A percentile compares a stretch with the other conserved stretches of the same genome.
phyloP scores from a whole-genome alignment of 2,329 filamentous ascomycete genomes.

The Verticillium longisporum region DNA sequence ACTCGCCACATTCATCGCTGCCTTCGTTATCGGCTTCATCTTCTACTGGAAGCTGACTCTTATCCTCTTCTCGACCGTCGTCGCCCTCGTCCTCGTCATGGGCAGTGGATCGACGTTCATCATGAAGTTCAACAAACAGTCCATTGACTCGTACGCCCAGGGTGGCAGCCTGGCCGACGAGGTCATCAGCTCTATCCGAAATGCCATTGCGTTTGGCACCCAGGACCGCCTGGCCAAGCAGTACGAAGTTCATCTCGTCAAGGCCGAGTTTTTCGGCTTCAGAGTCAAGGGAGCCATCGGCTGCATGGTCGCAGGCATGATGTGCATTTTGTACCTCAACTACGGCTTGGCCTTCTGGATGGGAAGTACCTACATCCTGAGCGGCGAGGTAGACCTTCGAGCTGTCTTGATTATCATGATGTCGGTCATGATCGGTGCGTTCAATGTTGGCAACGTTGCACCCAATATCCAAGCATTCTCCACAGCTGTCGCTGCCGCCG shows the following conservation, averaged over 20 bases:
- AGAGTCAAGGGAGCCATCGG: slow-evolving; percentile 67
- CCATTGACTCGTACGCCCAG: slow-evolving; percentile 70
- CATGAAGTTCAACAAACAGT: slow-evolving; percentile 72
- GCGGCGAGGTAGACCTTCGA: slow-evolving; percentile 58
- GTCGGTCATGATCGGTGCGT: slow-evolving; percentile 87
- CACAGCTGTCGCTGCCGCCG: slow-evolving; percentile 72
- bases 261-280: slow-evolving; percentile 70
- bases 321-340: slow-evolving; percentile 77
- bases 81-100: slow-evolving; percentile 74
- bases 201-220: slow-evolving; percentile 86
- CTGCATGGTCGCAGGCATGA: slow-evolving; percentile 77
- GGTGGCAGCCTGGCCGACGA: slow-evolving; percentile 90
- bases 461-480: slow-evolving; percentile 85
- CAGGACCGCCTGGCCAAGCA: slow-evolving; percentile 84
- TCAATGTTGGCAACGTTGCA: slow-evolving; percentile 80
- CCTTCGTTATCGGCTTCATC: slow-evolving; percentile 85
- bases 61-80: slow-evolving; percentile 75
- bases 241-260: slow-evolving; percentile 69
- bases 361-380: slow-evolving; percentile 67
- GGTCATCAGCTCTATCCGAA: slow-evolving; percentile 88
- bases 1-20: slow-evolving; percentile 75
- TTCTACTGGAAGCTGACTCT: slow-evolving; percentile 91
- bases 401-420: slow-evolving; percentile 80
- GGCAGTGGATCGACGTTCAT: slow-evolving; percentile 67
- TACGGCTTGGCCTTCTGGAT: slow-evolving; percentile 88